Evolutionary conservation across 2,329 filamentous ascomycete genomes (phyloP).

Genomic region (Talaromyces sp.): DNA sequence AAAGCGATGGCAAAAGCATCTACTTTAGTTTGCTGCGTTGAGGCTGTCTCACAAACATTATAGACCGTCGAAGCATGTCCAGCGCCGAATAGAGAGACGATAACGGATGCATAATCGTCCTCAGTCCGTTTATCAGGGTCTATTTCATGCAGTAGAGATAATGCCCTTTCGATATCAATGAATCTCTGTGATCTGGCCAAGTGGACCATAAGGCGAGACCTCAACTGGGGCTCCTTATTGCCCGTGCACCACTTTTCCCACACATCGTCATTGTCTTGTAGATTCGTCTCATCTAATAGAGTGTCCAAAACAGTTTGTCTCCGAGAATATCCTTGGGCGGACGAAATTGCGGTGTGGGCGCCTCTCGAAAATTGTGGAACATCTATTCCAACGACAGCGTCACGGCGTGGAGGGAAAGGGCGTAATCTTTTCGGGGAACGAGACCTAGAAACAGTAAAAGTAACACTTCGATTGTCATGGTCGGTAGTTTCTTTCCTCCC

Average conservation of each 20-base stretch:
- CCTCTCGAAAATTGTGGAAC: neutral
- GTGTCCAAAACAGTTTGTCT: neutral
- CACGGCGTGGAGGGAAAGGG: neutral
- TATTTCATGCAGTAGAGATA: conserved; percentile 43
- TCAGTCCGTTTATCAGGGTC: conserved; percentile 28
- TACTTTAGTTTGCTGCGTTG: conserved; percentile 17
- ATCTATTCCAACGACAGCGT: neutral
- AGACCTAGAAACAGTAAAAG: conserved; percentile 16
- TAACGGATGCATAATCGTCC: conserved; percentile 40
- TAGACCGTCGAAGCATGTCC: conserved; percentile 34
- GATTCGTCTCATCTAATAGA: neutral
- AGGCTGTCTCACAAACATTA: conserved; percentile 37
- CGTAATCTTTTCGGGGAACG: neutral
- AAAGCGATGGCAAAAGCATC: conserved; percentile 26
- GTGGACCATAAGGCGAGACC: conserved; percentile 28
- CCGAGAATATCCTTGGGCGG: neutral
- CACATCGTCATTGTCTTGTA: conserved; percentile 29
- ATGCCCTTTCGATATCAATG: conserved; percentile 37
- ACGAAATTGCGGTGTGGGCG: neutral
- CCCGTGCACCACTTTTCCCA: conserved; percentile 37
- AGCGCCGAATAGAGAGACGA: conserved; percentile 37
- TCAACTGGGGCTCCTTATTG: conserved; percentile 21
- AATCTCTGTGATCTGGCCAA: conserved; percentile 32
- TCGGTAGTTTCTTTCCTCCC: conserved; percentile 17
- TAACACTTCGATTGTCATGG: conserved; percentile 22